Conservation (phyloP, 306 rosid species). For the Pyrus pyrifolia region DNA sequence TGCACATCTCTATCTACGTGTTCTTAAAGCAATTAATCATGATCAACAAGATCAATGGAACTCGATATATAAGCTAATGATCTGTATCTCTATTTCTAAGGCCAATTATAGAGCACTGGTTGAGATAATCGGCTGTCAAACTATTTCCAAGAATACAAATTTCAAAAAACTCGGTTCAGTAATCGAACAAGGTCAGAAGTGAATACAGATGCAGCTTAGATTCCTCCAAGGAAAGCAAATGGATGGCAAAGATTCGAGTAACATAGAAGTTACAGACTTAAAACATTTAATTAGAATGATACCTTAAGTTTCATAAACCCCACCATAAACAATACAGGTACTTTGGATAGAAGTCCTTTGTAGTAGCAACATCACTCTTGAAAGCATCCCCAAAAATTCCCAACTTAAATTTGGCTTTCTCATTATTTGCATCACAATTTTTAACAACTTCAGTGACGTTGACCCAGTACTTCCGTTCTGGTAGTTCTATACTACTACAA, state of each 20-base stretch:
- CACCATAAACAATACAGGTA: conserved; percentile 74
- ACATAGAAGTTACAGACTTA: no score
- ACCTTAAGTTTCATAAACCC: conserved; percentile 79
- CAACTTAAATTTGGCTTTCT: conserved; percentile 39
- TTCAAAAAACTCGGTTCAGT: no score
- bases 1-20: no score
- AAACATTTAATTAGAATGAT: neutral
- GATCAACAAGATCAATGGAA: neutral
- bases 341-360: conserved; percentile 45
- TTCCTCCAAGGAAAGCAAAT: neutral
- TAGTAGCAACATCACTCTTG: conserved; percentile 47
- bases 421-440: conserved; percentile 41
- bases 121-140: no score
- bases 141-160: no score
- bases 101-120: no score
- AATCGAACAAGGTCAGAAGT: neutral
- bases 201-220: neutral
- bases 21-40: no score
- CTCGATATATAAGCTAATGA: no score
- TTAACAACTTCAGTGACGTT: conserved; percentile 44
- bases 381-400: conserved; percentile 85
- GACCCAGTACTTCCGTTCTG: conserved; percentile 50
- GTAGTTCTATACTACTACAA: conserved; percentile 31
- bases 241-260: no score
- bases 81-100: no score